These are phyloP conservation scores for Colletotrichum sp. DNA, from an alignment of 2,329 filamentous ascomycete genomes.

Conservation along the genomic window DNA sequence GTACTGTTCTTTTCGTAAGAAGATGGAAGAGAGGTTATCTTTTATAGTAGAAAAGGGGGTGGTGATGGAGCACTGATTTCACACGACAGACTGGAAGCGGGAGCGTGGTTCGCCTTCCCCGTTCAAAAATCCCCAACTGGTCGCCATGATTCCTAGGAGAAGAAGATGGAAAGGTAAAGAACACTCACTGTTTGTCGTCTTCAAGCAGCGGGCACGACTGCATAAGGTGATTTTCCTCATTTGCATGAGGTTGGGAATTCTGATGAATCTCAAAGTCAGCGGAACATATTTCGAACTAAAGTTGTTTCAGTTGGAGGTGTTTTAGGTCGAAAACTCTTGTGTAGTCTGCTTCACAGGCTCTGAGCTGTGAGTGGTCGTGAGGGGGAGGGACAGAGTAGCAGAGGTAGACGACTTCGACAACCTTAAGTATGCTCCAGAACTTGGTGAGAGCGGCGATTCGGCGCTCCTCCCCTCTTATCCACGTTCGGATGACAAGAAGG, in stretches of 20 bases:
- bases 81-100: background rate
- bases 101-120: rapidly evolving
- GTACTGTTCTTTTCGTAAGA: background rate
- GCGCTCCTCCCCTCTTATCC: background rate
- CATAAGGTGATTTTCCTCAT: background rate
- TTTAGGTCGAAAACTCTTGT: rapidly evolving
- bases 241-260: background rate
- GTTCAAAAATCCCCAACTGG: background rate
- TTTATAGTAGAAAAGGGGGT: background rate
- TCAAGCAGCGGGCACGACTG: background rate
- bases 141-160: rapidly evolving
- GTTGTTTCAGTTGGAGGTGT: rapidly evolving
- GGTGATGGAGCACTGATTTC: background rate
- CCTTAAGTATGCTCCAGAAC: background rate
- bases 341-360: background rate
- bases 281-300: background rate
- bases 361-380: background rate
- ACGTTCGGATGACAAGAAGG: background rate
- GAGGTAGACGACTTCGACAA: background rate
- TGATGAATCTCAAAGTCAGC: background rate
- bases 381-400: background rate
- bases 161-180: rapidly evolving
- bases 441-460: background rate
- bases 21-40: background rate
- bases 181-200: background rate